Base-by-base conservation (phyloP, 2,329 filamentous ascomycete genomes). In the Botryotinia globosa region DNA sequence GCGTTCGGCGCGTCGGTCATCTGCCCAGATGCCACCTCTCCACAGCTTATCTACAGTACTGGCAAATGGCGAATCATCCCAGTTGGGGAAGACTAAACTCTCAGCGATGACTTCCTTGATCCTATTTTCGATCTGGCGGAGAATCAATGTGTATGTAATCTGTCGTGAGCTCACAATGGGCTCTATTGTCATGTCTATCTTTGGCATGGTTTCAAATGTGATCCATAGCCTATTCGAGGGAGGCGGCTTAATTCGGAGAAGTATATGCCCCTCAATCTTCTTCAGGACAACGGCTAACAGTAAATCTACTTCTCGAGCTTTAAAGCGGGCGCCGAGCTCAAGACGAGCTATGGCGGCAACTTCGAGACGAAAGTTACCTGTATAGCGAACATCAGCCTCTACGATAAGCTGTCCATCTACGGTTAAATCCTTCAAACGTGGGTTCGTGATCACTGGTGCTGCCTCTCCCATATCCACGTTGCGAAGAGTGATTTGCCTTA, bases 151-250 rank as follows among this genome's bases (percentile, higher is more conserved):
- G 81, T 97, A 98, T 0, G 96, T 98, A 76, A 99, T 97, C 81
- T 98, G 95, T 73, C 95, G 90, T 22, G 94, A 92, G 83, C 94
- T 97, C 68, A 99, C 94, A 77, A 99, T 94, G 5, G 96, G 96
- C 81, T 98, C 94, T 61, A 98, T 93, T n/a, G 89, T 89, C 86
- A 98, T 90, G 74, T 97, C 94, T 84, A 99, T 92, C 80, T 95
- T 94, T 29, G 96, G 96, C 86, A 94, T 93, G n/a, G 90, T 90
- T 80, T 97, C 93, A 80, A 99, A 99, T 0, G 94, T 91, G 77
- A 98, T 89, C 96, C 96, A 99, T n/a, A 97, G 82, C 58, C 96
- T 89, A 81, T 99, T 99, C 82, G 94, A 98, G 0, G 96, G 96
- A 25, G 95, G 94, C 10, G 96, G 93, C 81, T 99, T 99, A 81